Conservation (phyloP, 495 filamentous ascomycete species). For the Lasiosphaeriaceae sp. region DNA sequence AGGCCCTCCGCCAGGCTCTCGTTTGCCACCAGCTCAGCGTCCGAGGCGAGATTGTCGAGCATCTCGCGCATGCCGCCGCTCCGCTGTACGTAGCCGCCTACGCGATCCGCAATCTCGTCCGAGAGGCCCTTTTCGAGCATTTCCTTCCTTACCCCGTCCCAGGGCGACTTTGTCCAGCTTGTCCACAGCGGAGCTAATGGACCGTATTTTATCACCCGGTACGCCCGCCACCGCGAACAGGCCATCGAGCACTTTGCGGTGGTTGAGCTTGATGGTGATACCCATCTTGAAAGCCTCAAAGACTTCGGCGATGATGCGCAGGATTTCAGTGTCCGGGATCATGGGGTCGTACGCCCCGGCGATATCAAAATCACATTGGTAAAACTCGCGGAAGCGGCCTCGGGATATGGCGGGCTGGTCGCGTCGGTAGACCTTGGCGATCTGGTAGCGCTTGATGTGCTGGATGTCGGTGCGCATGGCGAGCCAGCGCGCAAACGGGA, state of each 20-base stretch:
- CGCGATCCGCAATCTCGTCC: conserved; percentile 70
- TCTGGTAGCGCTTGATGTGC: conserved; percentile 84
- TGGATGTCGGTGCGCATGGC: conserved; percentile 75
- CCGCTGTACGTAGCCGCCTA: conserved; percentile 72
- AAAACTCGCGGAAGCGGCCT: conserved; percentile 93
- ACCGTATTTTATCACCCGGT: conserved; percentile 75
- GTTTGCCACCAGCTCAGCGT: conserved; percentile 63
- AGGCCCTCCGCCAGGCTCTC: conserved; percentile 70
- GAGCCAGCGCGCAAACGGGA: conserved; percentile 89
- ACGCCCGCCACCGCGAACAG: conserved; percentile 90
- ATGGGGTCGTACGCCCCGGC: conserved; percentile 88
- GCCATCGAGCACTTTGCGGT: conserved; percentile 90
- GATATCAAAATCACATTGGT: conserved; percentile 97
- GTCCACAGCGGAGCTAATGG: conserved; percentile 88
- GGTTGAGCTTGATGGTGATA: conserved; percentile 87
- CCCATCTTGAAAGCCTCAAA: conserved; percentile 74
- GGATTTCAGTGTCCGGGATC: conserved; percentile 91
- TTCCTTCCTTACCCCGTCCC: conserved; percentile 84
- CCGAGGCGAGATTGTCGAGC: conserved; percentile 58
- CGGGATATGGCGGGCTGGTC: conserved; percentile 44
- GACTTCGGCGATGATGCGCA: conserved; percentile 79
- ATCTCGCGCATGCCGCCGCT: conserved; percentile 64
- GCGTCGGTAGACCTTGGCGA: conserved; percentile 71
- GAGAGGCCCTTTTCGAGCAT: conserved; percentile 91
- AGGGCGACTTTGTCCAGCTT: conserved; percentile 92